Base-by-base conservation (phyloP, 1,284 basidiomycete genomes). In the Mycosarcoma mackinlayi region DNA sequence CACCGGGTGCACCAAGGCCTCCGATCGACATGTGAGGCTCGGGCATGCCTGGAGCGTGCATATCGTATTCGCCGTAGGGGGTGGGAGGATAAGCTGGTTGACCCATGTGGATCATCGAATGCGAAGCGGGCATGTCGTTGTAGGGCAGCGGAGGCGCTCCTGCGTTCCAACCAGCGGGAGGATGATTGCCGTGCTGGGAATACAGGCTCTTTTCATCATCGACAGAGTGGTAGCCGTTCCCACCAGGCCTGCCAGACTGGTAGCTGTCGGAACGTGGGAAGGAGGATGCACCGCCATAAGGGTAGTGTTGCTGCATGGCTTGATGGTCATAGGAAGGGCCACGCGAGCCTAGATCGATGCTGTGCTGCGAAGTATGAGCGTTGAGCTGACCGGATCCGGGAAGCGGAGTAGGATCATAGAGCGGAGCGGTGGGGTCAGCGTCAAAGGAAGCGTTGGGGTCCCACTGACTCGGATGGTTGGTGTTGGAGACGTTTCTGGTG, bases 171-270 rank as follows among this genome's bases (percentile, higher is more conserved):
- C 45, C 37, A 18, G 50, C 61, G 9, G 61, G 57, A 31, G 48
- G 40, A 2, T 62, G 59, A 21, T 52, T 53, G 58, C 58, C 62
- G 46, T 41, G 33, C 30, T 65, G 65, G 46, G 67, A 70, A 50
- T 70, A 65, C 41, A 65, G 24, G 48, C 67, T 70, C 58, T 70
- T 70, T 18, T 70, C 67, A 27, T 70, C 67, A 24, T 70, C 67
- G 21, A 56, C 38, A 3, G 44, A 38, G 19, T 58, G 40, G 39
- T 57, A 59, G 45, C 60, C 54, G 21, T 30, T 44, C 10, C 35
- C 52, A 16, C 33, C 52, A 13, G 54, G 42, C 16, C 46, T 50
- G 16, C 48, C 48, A 10, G 40, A 45, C 18, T 55, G 51, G 27
- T 58, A 65, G 57, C 57, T 64, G 13, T 60, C 45, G 30, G 61